Evolutionary conservation across 108 stramenopile species (phyloP), one percentile per base, ranked within the genome.

Genomic region (Skeletonema menzelii): DNA sequence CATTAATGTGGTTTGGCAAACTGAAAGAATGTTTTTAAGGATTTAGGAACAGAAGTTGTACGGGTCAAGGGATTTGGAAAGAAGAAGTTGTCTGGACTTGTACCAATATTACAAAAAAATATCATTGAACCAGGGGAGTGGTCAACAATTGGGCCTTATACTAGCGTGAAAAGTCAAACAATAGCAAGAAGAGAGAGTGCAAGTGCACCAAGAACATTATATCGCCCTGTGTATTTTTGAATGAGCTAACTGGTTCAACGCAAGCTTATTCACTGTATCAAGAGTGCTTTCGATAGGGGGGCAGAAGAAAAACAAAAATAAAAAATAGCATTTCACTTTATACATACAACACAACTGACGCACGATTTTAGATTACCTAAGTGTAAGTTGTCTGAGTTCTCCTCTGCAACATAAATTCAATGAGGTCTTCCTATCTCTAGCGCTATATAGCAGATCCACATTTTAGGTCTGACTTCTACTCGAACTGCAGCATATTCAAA

Each of bases 281-380:
- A 53, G 49, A 53, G 49, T 53, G 49, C 49, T 53, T 47, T 53
- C 49, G 49, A 53, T 53, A 53, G 49, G 49, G 49, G 49, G 49
- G 49, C 49, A 53, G 24, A 24, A 53, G 5, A 22, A 53, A 24
- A 22, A 53, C 22, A 22, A 22, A 53, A 53, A 53, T 53, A 53
- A 53, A 53, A 53, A 53, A 53, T 53, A 42, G 40, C 40, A 42
- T 15, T 42, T 42, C 40, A 42, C n/a, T 5, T 42, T 15, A 15
- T 42, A 42, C 11, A 15, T 42, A 42, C 40, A 37, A 12, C 35
- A 37, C 35, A 5, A 31, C 5, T 31, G 5, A 5, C n/a, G n/a
- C n/a, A n/a, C n/a, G n/a, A n/a, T n/a, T n/a, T n/a, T n/a, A n/a
- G n/a, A n/a, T n/a, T n/a, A n/a, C n/a, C n/a, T n/a, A n/a, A n/a